These are phyloP conservation scores for Gypsophila paniculata DNA, from an alignment of 179 eudicot species.

Conservation along the genomic window DNA sequence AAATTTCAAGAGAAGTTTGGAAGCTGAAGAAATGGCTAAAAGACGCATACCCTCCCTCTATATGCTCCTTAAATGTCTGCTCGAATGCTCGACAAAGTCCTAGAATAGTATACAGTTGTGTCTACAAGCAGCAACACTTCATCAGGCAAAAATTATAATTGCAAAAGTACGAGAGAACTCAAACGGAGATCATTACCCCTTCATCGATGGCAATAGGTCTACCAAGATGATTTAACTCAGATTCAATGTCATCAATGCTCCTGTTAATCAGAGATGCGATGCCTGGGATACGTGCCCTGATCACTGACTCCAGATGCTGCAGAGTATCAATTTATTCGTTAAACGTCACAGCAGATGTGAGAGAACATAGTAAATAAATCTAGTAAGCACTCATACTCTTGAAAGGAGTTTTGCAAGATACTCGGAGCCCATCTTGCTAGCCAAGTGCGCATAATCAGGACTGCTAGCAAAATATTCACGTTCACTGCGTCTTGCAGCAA, in stretches of 20 bases:
- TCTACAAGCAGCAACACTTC: slow-evolving; percentile 30
- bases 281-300: slow-evolving; percentile 49
- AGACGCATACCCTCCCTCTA: slow-evolving; percentile 65
- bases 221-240: slow-evolving; percentile 48
- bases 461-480: slow-evolving; percentile 49
- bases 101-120: slow-evolving; percentile 51
- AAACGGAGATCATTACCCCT: slow-evolving; percentile 36
- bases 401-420: slow-evolving; percentile 64
- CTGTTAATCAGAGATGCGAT: slow-evolving; percentile 41
- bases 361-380: not conserved
- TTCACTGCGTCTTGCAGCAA: slow-evolving; percentile 55
- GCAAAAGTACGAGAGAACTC: not conserved
- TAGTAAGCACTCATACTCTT: slow-evolving; percentile 29
- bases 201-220: slow-evolving; percentile 53
- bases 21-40: slow-evolving; percentile 3
- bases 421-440: slow-evolving; percentile 57
- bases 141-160: not conserved
- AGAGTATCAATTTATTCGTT: slow-evolving; percentile 1
- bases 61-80: slow-evolving; percentile 54
- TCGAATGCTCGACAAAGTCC: slow-evolving; percentile 79
- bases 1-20: not conserved
- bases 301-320: slow-evolving; percentile 53
- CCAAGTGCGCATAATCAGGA: slow-evolving; percentile 61
- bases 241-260: slow-evolving; percentile 48
- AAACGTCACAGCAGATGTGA: not conserved